phyloP scores from a whole-genome alignment of 2,329 filamentous ascomycete genomes.

The Aureobasidium sp. region DNA sequence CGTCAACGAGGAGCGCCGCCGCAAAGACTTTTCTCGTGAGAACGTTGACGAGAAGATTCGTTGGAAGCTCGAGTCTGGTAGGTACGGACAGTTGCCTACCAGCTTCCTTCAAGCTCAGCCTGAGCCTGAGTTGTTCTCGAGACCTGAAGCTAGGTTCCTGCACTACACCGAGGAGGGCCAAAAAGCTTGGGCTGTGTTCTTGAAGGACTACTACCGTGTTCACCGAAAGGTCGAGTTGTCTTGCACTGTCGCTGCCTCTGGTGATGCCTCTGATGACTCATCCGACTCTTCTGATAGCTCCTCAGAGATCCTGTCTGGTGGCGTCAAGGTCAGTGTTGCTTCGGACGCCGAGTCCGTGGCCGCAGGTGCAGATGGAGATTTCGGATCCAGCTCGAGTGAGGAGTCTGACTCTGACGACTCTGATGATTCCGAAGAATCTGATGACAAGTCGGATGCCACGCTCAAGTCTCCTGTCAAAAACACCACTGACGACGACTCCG shows the following conservation, averaged over 20 bases:
- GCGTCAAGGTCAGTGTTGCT: background rate
- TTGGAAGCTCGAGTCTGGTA: conserved; percentile 7
- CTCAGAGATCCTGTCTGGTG: background rate
- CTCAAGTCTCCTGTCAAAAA: background rate
- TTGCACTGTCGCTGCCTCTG: background rate
- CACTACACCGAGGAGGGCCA: background rate
- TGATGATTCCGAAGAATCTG: background rate
- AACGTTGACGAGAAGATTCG: background rate
- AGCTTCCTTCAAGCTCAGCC: background rate
- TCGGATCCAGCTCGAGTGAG: background rate
- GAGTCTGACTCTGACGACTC: background rate
- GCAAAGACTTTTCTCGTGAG: background rate
- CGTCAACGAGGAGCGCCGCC: background rate
- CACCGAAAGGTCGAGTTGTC: background rate
- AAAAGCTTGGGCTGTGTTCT: background rate
- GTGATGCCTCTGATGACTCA: background rate
- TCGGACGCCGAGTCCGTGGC: background rate
- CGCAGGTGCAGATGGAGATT: background rate
- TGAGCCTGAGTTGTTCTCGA: background rate
- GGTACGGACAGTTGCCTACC: background rate
- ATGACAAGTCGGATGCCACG: background rate
- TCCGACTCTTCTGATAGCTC: background rate
- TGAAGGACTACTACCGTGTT: background rate
- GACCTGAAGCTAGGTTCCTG: background rate
- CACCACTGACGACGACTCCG: background rate